These are phyloP conservation scores for Hygrocybe coccinea DNA, from an alignment of 768 basidiomycete species.

Conservation along the genomic window DNA sequence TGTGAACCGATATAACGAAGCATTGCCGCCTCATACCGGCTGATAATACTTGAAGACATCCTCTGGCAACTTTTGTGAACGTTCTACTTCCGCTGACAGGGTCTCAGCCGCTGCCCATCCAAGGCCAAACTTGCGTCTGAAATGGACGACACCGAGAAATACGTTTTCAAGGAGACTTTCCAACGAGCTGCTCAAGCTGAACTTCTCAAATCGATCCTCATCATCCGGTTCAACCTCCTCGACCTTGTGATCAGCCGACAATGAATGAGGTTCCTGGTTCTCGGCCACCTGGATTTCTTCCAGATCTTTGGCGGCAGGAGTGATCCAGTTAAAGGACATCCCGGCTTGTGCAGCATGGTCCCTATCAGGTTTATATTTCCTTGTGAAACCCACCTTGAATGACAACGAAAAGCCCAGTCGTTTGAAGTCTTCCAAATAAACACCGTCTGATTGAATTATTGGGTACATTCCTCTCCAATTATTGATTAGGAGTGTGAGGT, in stretches of 20 bases:
- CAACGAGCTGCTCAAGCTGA: slow-evolving; percentile 60
- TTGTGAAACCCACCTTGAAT: slow-evolving; percentile 61
- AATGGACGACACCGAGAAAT: slow-evolving; percentile 49
- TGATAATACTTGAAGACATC: slow-evolving; percentile 33
- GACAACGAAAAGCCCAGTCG: slow-evolving; percentile 33
- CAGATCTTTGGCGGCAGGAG: slow-evolving; percentile 29
- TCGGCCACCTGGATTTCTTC: slow-evolving; percentile 23
- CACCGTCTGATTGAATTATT: slow-evolving; percentile 41
- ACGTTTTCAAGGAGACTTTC: slow-evolving; percentile 56
- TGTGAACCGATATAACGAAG: neutral
- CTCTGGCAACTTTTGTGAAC: slow-evolving; percentile 37
- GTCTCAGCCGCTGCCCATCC: slow-evolving; percentile 71
- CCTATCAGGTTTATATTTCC: slow-evolving; percentile 54
- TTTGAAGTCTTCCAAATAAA: slow-evolving; percentile 32
- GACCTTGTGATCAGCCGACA: slow-evolving; percentile 20
- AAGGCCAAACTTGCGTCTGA: slow-evolving; percentile 47
- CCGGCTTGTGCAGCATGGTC: slow-evolving; percentile 45
- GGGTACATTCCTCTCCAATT: slow-evolving; percentile 53
- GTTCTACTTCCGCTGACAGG: slow-evolving; percentile 43
- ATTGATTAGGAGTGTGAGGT: slow-evolving; percentile 65
- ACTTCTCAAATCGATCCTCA: slow-evolving; percentile 48
- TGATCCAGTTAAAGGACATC: slow-evolving; percentile 46
- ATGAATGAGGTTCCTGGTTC: slow-evolving; percentile 19
- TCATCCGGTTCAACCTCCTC: slow-evolving; percentile 18
- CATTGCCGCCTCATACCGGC: slow-evolving; percentile 21